A percentile compares a stretch with the other conserved stretches of the same genome.
These are phyloP conservation scores for Verruconis gallopava DNA, from an alignment of 2,329 filamentous ascomycete genomes.

Conservation along the genomic window DNA sequence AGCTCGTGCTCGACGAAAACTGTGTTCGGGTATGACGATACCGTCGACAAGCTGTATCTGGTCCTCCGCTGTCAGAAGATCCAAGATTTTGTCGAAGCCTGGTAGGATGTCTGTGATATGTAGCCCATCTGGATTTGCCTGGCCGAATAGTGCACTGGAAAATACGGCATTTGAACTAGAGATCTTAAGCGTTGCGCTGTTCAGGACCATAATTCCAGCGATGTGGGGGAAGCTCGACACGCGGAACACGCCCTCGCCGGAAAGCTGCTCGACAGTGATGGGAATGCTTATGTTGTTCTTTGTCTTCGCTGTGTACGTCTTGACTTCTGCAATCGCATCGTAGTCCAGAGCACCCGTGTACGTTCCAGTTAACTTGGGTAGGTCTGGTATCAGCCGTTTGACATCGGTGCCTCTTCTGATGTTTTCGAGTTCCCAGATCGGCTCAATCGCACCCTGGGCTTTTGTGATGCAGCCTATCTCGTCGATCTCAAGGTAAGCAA, in stretches of 20 bases:
- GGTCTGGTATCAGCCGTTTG: conserved; percentile 63
- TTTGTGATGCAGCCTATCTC: conserved; percentile 61
- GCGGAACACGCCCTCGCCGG: conserved; percentile 57
- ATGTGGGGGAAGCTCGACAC: conserved; percentile 95
- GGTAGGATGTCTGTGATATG: conserved; percentile 72
- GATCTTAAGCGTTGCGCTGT: conserved; percentile 63
- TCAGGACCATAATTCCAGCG: conserved; percentile 86
- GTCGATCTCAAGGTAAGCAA: conserved; percentile 63
- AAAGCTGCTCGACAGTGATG: conserved; percentile 62
- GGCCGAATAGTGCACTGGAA: conserved; percentile 80
- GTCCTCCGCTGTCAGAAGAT: conserved; percentile 75
- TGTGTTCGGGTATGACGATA: conserved; percentile 94
- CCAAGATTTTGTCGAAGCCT: conserved; percentile 71
- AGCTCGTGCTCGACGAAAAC: conserved; percentile 79
- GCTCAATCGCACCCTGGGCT: conserved; percentile 60
- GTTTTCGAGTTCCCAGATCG: conserved; percentile 71
- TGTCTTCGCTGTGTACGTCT: conserved; percentile 76
- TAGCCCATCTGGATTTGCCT: conserved; percentile 69
- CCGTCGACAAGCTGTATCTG: conserved; percentile 73
- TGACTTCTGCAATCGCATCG: conserved; percentile 55
- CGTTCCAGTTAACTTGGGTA: conserved; percentile 64
- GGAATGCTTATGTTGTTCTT: conserved; percentile 69
- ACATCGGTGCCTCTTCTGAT: conserved; percentile 59
- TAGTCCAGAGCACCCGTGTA: conserved; percentile 66
- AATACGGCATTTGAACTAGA: conserved; percentile 94